Conservation (phyloP, 345 rosid genomes). For the Arabidopsis suecica region DNA sequence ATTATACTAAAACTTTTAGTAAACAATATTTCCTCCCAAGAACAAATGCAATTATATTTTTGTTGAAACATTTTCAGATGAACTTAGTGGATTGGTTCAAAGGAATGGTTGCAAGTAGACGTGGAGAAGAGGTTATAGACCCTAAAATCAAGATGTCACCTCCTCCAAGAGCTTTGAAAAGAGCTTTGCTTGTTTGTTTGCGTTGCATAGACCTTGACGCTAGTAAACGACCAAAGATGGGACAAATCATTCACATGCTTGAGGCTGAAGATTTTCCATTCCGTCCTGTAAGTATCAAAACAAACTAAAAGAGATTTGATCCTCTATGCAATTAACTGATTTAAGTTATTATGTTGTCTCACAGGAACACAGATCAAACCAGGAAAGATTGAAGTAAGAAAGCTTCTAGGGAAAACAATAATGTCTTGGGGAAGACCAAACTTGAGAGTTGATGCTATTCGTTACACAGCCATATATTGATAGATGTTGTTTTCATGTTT, state of each 20-base stretch:
- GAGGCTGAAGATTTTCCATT: conserved; percentile 91
- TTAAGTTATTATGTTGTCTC: not conserved
- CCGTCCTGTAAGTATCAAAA: conserved; percentile 66
- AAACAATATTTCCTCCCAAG: not conserved
- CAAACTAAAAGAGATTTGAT: not conserved
- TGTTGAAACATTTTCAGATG: conserved; percentile 56
- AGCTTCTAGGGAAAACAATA: conserved; percentile 10
- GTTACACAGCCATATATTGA: conserved; percentile 23
- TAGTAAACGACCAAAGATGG: conserved; percentile 91
- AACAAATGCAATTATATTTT: not conserved
- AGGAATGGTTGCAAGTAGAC: conserved; percentile 90
- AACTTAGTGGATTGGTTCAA: conserved; percentile 97
- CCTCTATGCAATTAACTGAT: not conserved
- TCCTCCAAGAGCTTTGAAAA: conserved; percentile 72
- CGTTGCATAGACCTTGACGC: conserved; percentile 94
- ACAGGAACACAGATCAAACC: conserved; percentile 44
- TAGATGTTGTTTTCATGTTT: conserved; percentile 29
- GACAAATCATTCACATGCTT: conserved; percentile 97
- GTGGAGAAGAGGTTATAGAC: conserved; percentile 83
- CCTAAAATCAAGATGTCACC: conserved; percentile 68
- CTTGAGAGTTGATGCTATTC: conserved; percentile 30
- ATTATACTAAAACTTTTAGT: not conserved
- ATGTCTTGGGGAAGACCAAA: conserved; percentile 12
- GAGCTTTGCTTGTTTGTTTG: conserved; percentile 81
- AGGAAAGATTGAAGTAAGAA: conserved; percentile 13